Evolutionary conservation across 768 basidiomycete genomes (phyloP).

Genomic region (Suillus paluster): DNA sequence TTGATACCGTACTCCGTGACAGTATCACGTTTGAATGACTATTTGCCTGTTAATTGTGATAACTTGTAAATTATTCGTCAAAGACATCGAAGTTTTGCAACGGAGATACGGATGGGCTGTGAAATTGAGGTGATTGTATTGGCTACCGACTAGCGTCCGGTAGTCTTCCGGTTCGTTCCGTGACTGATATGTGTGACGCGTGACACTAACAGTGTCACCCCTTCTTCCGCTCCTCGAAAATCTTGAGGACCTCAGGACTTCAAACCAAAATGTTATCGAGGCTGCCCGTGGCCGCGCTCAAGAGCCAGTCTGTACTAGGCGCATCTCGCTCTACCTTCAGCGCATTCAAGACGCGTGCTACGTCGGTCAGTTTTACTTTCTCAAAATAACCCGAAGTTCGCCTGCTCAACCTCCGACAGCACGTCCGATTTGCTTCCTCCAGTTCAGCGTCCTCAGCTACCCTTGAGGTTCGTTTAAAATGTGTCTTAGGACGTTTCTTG

Average conservation of each 20-base stretch:
- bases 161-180: constrained; percentile 62
- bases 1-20: not conserved
- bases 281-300: constrained; percentile 76
- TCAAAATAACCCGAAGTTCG: constrained; percentile 19
- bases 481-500: not conserved
- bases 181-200: constrained; percentile 43
- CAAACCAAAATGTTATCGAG: constrained; percentile 78
- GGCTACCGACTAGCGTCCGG: constrained; percentile 21
- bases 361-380: constrained; percentile 48
- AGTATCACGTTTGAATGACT: constrained; percentile 5
- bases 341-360: constrained; percentile 48
- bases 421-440: constrained; percentile 78
- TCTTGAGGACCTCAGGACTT: constrained; percentile 36
- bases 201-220: constrained; percentile 44
- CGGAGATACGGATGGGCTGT: not conserved
- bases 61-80: constrained; percentile 30
- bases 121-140: constrained; percentile 6
- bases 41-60: constrained; percentile 8
- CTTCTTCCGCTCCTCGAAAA: constrained; percentile 47
- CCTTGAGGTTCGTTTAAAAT: constrained; percentile 62
- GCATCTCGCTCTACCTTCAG: constrained; percentile 49
- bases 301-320: constrained; percentile 53
- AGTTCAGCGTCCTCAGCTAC: constrained; percentile 56
- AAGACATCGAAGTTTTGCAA: not conserved
- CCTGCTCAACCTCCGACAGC: constrained; percentile 30